These are phyloP conservation scores for Penicillium ochrochloron DNA, from an alignment of 495 filamentous ascomycete genomes.

Conservation along the genomic window DNA sequence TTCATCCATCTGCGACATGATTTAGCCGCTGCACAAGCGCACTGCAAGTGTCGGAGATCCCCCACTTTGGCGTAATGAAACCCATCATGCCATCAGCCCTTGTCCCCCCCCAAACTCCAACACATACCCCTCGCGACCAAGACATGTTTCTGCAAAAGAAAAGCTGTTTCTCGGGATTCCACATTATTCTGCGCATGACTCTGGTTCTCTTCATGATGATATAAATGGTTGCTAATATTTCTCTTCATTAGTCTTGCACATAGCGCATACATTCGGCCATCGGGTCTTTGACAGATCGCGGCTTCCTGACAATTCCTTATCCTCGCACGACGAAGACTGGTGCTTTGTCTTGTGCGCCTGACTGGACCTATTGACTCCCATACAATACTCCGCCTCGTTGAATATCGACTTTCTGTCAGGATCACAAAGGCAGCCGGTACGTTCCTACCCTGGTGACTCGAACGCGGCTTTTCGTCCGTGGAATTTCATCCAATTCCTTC, in stretches of 20 bases:
- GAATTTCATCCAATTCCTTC: too few relatives aligned
- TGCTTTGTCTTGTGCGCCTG: conserved; percentile 25
- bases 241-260: conserved; percentile 23
- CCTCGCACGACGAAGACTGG: conserved; percentile 29
- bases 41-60: conserved; percentile 10
- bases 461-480: too few relatives aligned
- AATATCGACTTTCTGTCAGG: not conserved
- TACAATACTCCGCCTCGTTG: conserved; percentile 12
- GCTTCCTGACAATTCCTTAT: not conserved
- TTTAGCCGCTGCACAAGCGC: conserved; percentile 6
- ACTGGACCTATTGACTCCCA: not conserved
- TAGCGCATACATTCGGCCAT: conserved; percentile 22
- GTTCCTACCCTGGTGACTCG: too few relatives aligned
- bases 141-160: not conserved
- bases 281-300: conserved; percentile 21
- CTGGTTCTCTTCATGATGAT: not conserved
- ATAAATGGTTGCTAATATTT: conserved; percentile 13
- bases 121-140: conserved; percentile 13
- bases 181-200: not conserved
- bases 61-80: conserved; percentile 26
- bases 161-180: not conserved
- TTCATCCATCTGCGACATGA: not conserved
- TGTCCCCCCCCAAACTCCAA: not conserved
- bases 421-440: not conserved
- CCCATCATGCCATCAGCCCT: conserved; percentile 31